phyloP scores from a whole-genome alignment of 1,284 basidiomycete species.

The Heterobasidion parviporum region DNA sequence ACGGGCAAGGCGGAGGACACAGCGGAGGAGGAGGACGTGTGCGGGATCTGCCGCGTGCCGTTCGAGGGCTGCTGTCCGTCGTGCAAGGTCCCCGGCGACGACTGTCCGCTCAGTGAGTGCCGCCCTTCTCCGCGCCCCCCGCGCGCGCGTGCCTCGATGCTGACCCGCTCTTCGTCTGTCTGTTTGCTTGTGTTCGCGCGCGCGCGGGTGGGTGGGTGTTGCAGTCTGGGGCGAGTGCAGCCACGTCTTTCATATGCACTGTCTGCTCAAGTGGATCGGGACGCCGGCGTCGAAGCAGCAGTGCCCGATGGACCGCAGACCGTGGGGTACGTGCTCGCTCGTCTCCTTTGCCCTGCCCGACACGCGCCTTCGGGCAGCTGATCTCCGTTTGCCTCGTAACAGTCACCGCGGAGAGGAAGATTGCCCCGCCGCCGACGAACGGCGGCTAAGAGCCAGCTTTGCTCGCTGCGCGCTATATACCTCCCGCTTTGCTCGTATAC shows the following conservation, averaged over 20 bases:
- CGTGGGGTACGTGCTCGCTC: constrained; percentile 67
- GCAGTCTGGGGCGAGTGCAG: constrained; percentile 93
- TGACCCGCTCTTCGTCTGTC: too few species aligned
- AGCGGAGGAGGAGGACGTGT: constrained; percentile 62
- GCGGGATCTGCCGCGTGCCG: constrained; percentile 88
- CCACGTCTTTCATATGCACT: constrained; percentile 94
- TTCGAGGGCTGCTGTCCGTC: constrained; percentile 91
- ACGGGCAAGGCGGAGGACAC: constrained; percentile 35
- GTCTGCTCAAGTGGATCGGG: constrained; percentile 89
- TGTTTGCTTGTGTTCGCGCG: too few species aligned
- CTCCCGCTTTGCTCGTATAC: too few species aligned
- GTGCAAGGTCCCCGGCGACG: constrained; percentile 94
- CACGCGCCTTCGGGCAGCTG: not conserved
- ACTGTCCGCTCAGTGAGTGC: constrained; percentile 84
- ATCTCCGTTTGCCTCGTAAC: not conserved
- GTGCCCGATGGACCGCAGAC: constrained; percentile 89
- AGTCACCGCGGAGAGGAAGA: constrained; percentile 31
- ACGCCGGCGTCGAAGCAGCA: constrained; percentile 82
- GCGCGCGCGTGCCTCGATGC: too few species aligned
- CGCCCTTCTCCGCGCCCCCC: not conserved
- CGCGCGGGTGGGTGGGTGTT: not conserved
- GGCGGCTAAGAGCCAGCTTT: not conserved
- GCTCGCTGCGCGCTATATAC: too few species aligned
- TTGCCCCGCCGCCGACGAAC: constrained; percentile 8
- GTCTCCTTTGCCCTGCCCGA: not conserved